A percentile compares a stretch with the other conserved stretches of the same genome.
Conservation (phyloP, 208 protist genomes). For the Histomonas meleagridis region DNA sequence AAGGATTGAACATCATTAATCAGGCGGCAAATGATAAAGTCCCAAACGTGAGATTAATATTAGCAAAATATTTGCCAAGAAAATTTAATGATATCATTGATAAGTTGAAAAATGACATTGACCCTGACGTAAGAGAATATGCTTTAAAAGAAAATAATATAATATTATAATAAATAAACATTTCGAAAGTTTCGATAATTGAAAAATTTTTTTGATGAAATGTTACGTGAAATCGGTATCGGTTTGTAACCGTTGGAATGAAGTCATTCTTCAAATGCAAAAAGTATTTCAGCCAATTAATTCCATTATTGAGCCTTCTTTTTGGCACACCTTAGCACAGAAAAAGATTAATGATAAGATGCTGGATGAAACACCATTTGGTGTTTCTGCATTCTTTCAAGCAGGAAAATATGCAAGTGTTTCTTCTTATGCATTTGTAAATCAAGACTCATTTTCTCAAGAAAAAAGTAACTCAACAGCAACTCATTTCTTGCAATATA, state of each 20-base stretch:
- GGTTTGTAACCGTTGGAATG: too few species aligned
- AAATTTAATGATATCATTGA: not conserved
- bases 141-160: too few species aligned
- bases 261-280: too few species aligned
- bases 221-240: too few species aligned
- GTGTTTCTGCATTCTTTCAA: not conserved
- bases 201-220: too few species aligned
- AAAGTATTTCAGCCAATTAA: conserved; percentile 2
- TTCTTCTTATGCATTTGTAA: not conserved
- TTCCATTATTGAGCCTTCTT: not conserved
- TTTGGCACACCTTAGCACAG: not conserved
- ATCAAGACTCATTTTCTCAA: not conserved
- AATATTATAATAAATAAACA: too few species aligned
- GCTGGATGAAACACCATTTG: conserved; percentile 18
- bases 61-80: not conserved
- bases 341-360: conserved; percentile 17
- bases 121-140: not conserved
- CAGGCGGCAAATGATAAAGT: not conserved
- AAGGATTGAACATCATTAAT: not conserved
- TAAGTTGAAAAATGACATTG: not conserved
- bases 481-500: not conserved
- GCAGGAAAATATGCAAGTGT: not conserved
- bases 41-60: not conserved
- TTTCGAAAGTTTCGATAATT: too few species aligned
- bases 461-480: not conserved